Percentiles rank a stretch among this genome's conserved stretches.
Evolutionary conservation across 805 yeast genomes (phyloP).

Genomic region (Nakazawaea sp.): DNA sequence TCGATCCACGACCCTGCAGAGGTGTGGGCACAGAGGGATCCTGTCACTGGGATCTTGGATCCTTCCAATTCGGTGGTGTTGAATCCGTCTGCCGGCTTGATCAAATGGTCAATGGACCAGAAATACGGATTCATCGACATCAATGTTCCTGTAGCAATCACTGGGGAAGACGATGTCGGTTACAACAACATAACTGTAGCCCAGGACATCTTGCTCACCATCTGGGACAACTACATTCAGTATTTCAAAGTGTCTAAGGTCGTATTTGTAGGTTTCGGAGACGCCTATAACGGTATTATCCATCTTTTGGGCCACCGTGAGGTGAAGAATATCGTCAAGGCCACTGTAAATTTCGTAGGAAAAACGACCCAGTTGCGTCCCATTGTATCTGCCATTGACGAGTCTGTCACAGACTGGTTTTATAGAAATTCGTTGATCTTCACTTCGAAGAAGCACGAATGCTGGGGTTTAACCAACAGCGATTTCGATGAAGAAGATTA

Average conservation of each 20-base stretch:
- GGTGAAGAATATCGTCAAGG: constrained; percentile 54
- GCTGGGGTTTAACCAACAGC: constrained; percentile 54
- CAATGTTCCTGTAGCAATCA: constrained; percentile 58
- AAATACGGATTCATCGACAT: constrained; percentile 81
- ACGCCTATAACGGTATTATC: constrained; percentile 79
- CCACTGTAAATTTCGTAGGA: constrained; percentile 65
- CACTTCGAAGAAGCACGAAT: constrained; percentile 64
- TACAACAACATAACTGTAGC: constrained; percentile 61
- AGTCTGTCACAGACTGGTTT: constrained; percentile 87
- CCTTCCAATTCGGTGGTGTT: constrained; percentile 65
- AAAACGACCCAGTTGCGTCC: constrained; percentile 63
- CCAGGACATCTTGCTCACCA: constrained; percentile 68
- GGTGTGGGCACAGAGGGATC: constrained; percentile 82
- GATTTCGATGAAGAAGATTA: constrained; percentile 17
- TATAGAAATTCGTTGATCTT: constrained; percentile 80
- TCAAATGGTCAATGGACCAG: constrained; percentile 54
- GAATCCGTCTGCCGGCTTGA: constrained; percentile 64
- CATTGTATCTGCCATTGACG: constrained; percentile 82
- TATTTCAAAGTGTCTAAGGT: constrained; percentile 67
- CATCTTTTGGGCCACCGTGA: constrained; percentile 83
- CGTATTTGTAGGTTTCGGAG: constrained; percentile 84
- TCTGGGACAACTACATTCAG: constrained; percentile 89
- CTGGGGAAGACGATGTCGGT: constrained; percentile 37
- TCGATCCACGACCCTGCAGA: constrained; percentile 89
- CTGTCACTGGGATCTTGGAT: constrained; percentile 72